A percentile compares a stretch with the other conserved stretches of the same genome.
Conservation (phyloP, 148 eudicot species). For the Rhododendron ovatum region DNA sequence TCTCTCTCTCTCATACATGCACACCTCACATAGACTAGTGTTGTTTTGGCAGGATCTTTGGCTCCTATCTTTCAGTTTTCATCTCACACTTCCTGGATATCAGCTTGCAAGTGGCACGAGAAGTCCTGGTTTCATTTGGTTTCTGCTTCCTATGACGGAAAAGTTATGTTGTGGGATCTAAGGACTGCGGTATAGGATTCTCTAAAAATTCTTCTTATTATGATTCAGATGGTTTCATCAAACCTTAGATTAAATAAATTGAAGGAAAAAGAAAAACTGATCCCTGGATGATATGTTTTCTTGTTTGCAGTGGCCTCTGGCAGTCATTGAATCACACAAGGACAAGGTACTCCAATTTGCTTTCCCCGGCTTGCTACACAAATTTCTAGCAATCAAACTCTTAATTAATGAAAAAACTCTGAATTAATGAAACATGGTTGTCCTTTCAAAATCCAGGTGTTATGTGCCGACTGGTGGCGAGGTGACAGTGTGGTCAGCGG, state of each 20-base stretch:
- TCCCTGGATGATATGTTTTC: slow-evolving; percentile 12
- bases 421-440: background rate
- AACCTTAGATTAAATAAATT: background rate
- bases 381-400: background rate
- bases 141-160: slow-evolving; percentile 89
- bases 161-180: slow-evolving; percentile 89
- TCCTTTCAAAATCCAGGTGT: slow-evolving; percentile 41
- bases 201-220: background rate
- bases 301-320: slow-evolving; percentile 78
- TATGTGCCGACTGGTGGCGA: slow-evolving; percentile 95
- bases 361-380: background rate
- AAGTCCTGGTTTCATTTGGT: slow-evolving; percentile 86
- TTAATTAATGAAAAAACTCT: background rate
- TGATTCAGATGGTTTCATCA: background rate
- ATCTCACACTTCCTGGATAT: slow-evolving; percentile 84
- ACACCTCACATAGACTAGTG: slow-evolving; percentile 7
- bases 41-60: slow-evolving; percentile 51
- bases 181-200: slow-evolving; percentile 69
- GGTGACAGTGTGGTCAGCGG: slow-evolving; percentile 77
- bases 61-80: slow-evolving; percentile 85
- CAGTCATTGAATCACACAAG: slow-evolving; percentile 69
- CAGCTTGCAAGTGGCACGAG: slow-evolving; percentile 86
- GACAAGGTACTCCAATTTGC: slow-evolving; percentile 60
- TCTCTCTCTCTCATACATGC: background rate
- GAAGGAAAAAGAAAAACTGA: background rate